phyloP scores from a whole-genome alignment of 257 asterid genomes.

The Anisodus acutangulus region DNA sequence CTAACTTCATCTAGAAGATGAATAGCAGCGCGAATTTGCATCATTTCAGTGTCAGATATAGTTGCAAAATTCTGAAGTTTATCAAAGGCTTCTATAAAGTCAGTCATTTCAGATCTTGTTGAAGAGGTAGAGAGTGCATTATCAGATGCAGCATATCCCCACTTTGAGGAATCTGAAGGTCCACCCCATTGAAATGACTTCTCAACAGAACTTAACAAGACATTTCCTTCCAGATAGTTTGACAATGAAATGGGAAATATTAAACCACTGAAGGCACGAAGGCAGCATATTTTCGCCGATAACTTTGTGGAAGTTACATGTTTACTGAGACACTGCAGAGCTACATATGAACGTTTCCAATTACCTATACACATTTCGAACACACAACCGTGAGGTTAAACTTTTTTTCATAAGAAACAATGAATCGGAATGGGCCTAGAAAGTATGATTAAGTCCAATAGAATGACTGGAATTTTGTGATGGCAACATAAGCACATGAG shows the following conservation, averaged over 20 bases:
- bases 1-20: conserved; percentile 79
- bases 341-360: conserved; percentile 82
- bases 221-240: conserved; percentile 72
- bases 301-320: conserved; percentile 50
- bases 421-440: not conserved
- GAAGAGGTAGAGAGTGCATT: conserved; percentile 46
- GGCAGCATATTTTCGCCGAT: conserved; percentile 43
- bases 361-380: conserved; percentile 60
- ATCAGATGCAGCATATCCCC: conserved; percentile 51
- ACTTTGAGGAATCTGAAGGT: conserved; percentile 48
- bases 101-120: conserved; percentile 59
- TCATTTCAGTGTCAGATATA: conserved; percentile 63
- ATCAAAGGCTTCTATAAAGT: conserved; percentile 65
- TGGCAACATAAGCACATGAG: conserved; percentile 10
- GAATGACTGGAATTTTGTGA: conserved; percentile 8
- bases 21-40: conserved; percentile 74
- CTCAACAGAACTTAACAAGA: conserved; percentile 55
- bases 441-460: conserved; percentile 25
- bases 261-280: conserved; percentile 41
- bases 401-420: not conserved
- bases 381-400: conserved; percentile 7
- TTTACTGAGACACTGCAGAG: conserved; percentile 73
- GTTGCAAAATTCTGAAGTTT: conserved; percentile 48
- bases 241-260: conserved; percentile 71
- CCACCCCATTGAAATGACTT: conserved; percentile 69